A percentile compares a stretch with the other conserved stretches of the same genome.
Conservation (phyloP, 805 yeast genomes). For the Spathaspora passalidarum region DNA sequence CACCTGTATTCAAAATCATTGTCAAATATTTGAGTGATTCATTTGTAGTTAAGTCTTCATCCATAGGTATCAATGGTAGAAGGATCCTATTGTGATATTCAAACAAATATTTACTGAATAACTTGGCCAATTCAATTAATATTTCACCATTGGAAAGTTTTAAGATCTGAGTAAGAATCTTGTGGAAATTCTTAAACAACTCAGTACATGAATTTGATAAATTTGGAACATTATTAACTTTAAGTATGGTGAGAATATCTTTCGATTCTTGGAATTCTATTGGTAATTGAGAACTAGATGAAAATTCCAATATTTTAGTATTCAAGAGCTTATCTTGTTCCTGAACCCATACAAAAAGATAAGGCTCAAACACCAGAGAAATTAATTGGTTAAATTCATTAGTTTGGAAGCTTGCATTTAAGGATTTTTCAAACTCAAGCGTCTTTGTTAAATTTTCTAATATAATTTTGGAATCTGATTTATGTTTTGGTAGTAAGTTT, state of each 20-base stretch:
- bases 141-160: constrained; percentile 39
- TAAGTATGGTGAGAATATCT: constrained; percentile 36
- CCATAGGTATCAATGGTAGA: constrained; percentile 27
- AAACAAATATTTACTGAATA: constrained; percentile 65
- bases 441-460: constrained; percentile 72
- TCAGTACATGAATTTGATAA: constrained; percentile 88
- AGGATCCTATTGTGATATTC: constrained; percentile 37
- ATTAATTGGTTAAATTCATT: constrained; percentile 45
- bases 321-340: constrained; percentile 71
- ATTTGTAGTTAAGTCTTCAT: constrained; percentile 29
- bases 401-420: constrained; percentile 61
- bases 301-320: constrained; percentile 61
- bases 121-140: constrained; percentile 50
- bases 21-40: constrained; percentile 69
- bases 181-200: constrained; percentile 73
- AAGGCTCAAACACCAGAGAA: constrained; percentile 77
- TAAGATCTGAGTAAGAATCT: constrained; percentile 61
- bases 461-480: constrained; percentile 59
- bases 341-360: constrained; percentile 77
- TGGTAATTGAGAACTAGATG: constrained; percentile 55
- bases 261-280: constrained; percentile 25
- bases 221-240: constrained; percentile 51
- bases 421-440: constrained; percentile 75
- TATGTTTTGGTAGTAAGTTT: constrained; percentile 24
- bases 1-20: constrained; percentile 80